Evolutionary conservation across 176 grass and related monocot genomes (phyloP).

Genomic region (Thinopyrum elongatum): DNA sequence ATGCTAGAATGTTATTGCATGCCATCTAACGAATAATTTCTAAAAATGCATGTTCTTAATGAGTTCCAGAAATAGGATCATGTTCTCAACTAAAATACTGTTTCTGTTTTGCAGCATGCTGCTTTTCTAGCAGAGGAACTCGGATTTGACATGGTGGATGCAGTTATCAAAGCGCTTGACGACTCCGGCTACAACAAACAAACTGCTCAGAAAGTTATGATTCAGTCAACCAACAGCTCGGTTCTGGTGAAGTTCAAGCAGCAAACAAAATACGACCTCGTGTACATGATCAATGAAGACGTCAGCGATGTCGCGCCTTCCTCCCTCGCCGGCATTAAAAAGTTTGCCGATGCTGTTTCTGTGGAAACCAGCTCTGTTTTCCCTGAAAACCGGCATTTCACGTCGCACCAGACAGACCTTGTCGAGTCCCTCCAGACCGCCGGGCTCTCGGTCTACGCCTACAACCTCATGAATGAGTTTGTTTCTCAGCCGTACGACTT

Average conservation of each 20-base stretch:
- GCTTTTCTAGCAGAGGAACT: conserved; percentile 63
- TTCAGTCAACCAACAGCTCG: conserved; percentile 80
- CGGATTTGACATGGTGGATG: conserved; percentile 57
- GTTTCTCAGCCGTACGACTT: conserved; percentile 72
- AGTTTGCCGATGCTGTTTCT: conserved; percentile 63
- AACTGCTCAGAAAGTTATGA: conserved; percentile 61
- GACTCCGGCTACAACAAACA: conserved; percentile 57
- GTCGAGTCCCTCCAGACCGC: conserved; percentile 54
- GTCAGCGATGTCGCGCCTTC: conserved; percentile 49
- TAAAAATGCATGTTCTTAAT: not conserved
- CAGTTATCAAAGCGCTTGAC: conserved; percentile 44
- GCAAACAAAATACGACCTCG: conserved; percentile 69
- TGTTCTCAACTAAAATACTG: not conserved
- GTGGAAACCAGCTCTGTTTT: conserved; percentile 47
- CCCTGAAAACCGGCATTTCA: conserved; percentile 41
- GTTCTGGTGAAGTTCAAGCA: conserved; percentile 75
- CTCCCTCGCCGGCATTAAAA: conserved; percentile 60
- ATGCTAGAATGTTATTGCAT: conserved; percentile 2
- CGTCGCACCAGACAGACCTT: conserved; percentile 46
- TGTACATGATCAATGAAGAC: conserved; percentile 66
- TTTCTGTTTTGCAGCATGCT: conserved; percentile 62
- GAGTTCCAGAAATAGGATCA: not conserved
- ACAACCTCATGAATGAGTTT: conserved; percentile 78
- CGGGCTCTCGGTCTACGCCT: conserved; percentile 66
- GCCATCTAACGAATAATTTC: not conserved